phyloP scores from a whole-genome alignment of 257 asterid species.

The Sherardia arvensis region DNA sequence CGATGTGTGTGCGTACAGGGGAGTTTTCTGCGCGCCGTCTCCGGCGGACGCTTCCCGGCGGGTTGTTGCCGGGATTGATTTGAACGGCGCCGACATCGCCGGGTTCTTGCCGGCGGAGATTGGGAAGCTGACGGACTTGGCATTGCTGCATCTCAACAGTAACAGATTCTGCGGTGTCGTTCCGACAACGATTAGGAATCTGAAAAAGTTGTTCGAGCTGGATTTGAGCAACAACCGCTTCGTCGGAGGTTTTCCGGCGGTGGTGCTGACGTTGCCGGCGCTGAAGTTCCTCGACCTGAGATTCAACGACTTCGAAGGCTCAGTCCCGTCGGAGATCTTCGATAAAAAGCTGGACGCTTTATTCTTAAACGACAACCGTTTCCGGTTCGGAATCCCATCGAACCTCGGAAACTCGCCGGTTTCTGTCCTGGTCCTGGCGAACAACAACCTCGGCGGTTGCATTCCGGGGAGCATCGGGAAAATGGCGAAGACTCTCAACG shows the following conservation, averaged over 20 bases:
- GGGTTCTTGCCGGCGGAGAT: conserved; percentile 59
- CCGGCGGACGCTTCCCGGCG: conserved; percentile 26
- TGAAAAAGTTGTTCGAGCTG: conserved; percentile 47
- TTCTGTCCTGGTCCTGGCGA: conserved; percentile 59
- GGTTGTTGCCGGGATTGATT: conserved; percentile 70
- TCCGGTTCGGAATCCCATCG: conserved; percentile 46
- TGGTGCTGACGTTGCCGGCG: conserved; percentile 40
- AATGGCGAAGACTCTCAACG: conserved; percentile 46
- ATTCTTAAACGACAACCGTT: conserved; percentile 56
- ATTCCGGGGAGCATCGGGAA: conserved; percentile 59
- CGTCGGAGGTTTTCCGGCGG: conserved; percentile 57
- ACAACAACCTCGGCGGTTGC: conserved; percentile 57
- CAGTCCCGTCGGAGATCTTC: conserved; percentile 37
- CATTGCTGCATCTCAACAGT: conserved; percentile 54
- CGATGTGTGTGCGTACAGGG: conserved; percentile 46
- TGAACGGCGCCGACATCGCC: conserved; percentile 70
- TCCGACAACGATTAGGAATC: conserved; percentile 29
- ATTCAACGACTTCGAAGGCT: conserved; percentile 69
- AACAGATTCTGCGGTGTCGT: conserved; percentile 64
- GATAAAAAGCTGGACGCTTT: conserved; percentile 53
- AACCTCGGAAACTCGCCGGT: conserved; percentile 67
- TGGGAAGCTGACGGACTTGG: conserved; percentile 54
- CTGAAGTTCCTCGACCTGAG: conserved; percentile 54
- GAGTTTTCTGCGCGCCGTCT: conserved; percentile 46
- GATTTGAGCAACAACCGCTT: conserved; percentile 65